Conservation (phyloP, 345 rosid species). For the Mallotus nudiflorus region DNA sequence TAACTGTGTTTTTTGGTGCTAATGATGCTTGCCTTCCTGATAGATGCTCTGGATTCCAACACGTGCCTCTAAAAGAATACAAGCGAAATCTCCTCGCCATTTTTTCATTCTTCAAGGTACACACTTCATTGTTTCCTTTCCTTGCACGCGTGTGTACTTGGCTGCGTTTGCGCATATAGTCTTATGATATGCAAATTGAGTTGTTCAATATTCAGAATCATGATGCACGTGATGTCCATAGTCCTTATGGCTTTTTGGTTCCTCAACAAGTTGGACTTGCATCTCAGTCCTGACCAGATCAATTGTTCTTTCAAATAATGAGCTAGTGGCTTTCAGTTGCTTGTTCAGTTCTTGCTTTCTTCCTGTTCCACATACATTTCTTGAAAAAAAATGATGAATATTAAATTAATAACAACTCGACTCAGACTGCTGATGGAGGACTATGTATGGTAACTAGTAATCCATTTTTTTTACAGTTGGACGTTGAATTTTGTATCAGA, state of each 20-base stretch:
- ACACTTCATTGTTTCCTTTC: no score
- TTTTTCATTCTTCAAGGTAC: slow-evolving; percentile 70
- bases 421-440: no score
- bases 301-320: neutral
- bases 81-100: slow-evolving; percentile 64
- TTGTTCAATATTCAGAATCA: neutral
- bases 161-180: no score
- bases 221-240: neutral
- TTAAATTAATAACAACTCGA: no score
- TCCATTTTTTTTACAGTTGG: no score
- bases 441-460: no score
- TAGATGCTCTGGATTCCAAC: slow-evolving; percentile 76
- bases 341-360: neutral
- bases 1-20: slow-evolving; percentile 87
- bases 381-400: no score
- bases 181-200: neutral
- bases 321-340: neutral
- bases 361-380: no score
- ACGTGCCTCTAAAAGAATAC: slow-evolving; percentile 81
- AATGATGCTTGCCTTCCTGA: slow-evolving; percentile 87
- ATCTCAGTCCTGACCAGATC: neutral
- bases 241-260: neutral
- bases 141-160: neutral
- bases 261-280: neutral
- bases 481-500: no score